These are phyloP conservation scores for Penicillium sclerotiorum DNA, from an alignment of 2,329 filamentous ascomycete genomes.

Conservation along the genomic window DNA sequence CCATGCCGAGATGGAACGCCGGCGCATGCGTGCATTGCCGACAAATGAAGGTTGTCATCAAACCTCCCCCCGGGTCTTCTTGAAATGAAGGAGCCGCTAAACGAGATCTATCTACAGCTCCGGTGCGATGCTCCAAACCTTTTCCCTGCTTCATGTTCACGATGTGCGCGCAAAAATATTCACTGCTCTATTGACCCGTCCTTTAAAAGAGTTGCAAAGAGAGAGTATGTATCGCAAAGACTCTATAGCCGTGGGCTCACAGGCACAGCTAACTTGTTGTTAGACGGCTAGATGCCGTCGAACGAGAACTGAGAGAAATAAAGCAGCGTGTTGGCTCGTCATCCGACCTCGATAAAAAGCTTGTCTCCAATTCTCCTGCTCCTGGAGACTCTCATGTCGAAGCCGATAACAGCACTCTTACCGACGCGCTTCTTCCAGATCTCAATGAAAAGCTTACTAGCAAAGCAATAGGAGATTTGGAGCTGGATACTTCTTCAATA, in stretches of 20 bases:
- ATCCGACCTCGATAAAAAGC: not conserved
- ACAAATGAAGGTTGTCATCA: not conserved
- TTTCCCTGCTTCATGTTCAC: not conserved
- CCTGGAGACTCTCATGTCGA: no score
- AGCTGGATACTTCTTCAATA: not conserved
- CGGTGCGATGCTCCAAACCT: not conserved
- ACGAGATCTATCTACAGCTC: not conserved
- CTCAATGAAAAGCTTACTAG: not conserved
- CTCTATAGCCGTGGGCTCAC: not conserved
- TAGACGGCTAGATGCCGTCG: not conserved
- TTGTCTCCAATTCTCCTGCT: no score
- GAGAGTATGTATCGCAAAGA: not conserved
- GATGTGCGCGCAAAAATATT: not conserved
- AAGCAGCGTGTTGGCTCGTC: not conserved
- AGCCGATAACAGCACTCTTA: no score
- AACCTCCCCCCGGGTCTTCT: not conserved
- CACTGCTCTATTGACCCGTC: not conserved
- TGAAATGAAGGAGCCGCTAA: not conserved
- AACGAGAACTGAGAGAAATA: not conserved
- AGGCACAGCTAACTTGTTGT: not conserved
- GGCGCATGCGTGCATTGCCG: not conserved
- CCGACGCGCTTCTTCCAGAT: no score
- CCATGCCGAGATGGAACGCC: no score
- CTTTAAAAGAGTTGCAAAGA: not conserved
- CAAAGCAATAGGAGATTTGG: not conserved